Evolutionary conservation across 192 early-diverging fungal species (phyloP), one percentile per base, ranked within the genome.

Genomic region (Backusella parvicylindrica): DNA sequence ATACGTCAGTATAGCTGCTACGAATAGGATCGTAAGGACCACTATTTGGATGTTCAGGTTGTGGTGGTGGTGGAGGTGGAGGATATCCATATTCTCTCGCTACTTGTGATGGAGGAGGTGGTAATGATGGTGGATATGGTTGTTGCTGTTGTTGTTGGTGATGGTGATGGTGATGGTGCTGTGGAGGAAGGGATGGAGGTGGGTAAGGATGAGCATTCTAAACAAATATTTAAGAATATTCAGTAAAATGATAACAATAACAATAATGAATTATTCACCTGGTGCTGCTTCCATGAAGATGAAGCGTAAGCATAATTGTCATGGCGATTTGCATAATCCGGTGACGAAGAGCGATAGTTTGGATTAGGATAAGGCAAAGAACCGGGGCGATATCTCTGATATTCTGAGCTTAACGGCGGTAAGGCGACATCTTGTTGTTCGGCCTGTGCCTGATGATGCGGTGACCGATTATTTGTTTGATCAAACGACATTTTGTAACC

Each of bases 1-100:
- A 38, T 33, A 38, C 30, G 37, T 75, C 43, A 31, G 15, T 69
- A 15, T 28, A 40, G 37, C 13, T 68, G 40, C 36, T 70, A 1
- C 71, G 77, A n/a, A 78, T 60, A 4, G 77, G 77, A 50, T 78
- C 77, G 49, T 66, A 78, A 23, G 76, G 50, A 40, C 13, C n/a
- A 16, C 63, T 21, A 68, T 68, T 47, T 43, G 16, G 0, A 47
- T 70, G 68, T 30, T 70, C 50, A 41, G 53, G 16, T 37, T 50
- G 36, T 47, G 26, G 18, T 28, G 23, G 36, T 47, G 15, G 8
- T 21, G 16, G 33, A 30, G 72, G 33, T 18, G 72, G 15, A 30
- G 53, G 40, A 53, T 72, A 53, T 43, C 26, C 23, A 18, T 26
- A 28, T 16, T 72, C 41, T 73, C 71, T 70, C 30, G 73, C 15